Evolutionary conservation across 2,329 filamentous ascomycete species (phyloP).

Genomic region (Fusarium praegraminearum): DNA sequence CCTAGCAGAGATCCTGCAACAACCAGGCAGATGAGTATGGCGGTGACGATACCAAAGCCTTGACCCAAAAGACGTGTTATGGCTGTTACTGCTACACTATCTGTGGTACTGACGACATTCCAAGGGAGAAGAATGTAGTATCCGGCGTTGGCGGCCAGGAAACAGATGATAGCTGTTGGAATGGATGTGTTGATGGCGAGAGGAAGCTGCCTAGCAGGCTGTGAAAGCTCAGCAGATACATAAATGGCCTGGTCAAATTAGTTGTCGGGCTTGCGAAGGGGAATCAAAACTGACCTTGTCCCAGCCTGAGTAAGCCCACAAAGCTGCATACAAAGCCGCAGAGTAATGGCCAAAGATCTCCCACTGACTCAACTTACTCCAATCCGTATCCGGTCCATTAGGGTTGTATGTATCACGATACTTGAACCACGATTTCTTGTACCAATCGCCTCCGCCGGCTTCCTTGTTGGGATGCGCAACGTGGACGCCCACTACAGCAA

Average conservation of each 20-base stretch:
- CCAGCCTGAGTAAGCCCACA: conserved; percentile 76
- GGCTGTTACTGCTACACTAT: conserved; percentile 73
- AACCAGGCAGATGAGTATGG: conserved; percentile 69
- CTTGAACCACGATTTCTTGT: conserved; percentile 66
- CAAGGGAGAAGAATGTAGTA: conserved; percentile 74
- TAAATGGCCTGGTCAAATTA: conserved; percentile 61
- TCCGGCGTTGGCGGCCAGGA: conserved; percentile 69
- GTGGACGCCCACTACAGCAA: conserved; percentile 61
- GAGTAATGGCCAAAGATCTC: conserved; percentile 70
- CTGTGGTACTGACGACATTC: conserved; percentile 67
- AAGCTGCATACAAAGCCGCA: conserved; percentile 69
- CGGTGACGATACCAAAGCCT: conserved; percentile 65
- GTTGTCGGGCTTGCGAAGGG: rapidly evolving
- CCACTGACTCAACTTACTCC: conserved; percentile 64
- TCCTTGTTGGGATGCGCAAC: conserved; percentile 52
- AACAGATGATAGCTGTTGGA: conserved; percentile 69
- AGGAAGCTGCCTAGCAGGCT: conserved; percentile 66
- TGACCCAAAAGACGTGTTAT: conserved; percentile 67
- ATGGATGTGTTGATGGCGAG: conserved; percentile 72
- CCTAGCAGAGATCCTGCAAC: conserved; percentile 72
- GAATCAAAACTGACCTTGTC: conserved; percentile 64
- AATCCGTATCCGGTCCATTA: conserved; percentile 62
- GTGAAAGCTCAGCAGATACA: conserved; percentile 64
- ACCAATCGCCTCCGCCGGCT: conserved; percentile 64
- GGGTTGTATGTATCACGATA: conserved; percentile 62